Conservation (phyloP, 768 basidiomycete genomes). For the Daedaleopsis sinensis region DNA sequence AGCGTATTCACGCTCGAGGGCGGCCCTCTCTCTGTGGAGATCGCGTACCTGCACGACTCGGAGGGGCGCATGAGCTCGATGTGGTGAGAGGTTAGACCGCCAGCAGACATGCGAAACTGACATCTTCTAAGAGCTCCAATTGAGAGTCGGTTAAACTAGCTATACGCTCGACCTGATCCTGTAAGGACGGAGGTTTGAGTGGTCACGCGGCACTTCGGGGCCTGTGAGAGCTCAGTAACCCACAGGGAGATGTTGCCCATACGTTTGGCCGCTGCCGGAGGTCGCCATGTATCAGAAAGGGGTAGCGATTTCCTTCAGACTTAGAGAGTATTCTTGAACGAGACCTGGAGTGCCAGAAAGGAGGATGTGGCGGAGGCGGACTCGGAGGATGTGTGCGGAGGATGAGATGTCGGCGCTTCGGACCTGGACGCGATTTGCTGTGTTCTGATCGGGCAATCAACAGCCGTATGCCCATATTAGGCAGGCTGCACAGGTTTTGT, state of each 20-base stretch:
- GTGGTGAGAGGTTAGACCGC: background rate
- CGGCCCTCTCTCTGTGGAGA: slow-evolving; percentile 64
- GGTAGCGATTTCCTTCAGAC: too few species aligned
- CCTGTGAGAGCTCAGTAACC: slow-evolving; percentile 13
- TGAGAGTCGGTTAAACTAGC: slow-evolving; percentile 60
- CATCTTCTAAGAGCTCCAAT: slow-evolving; percentile 66
- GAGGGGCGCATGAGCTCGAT: slow-evolving; percentile 6
- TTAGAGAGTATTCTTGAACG: too few species aligned
- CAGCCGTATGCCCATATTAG: background rate
- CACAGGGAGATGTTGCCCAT: slow-evolving; percentile 61
- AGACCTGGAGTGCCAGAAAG: background rate
- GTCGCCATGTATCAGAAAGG: background rate
- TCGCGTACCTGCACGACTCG: slow-evolving; percentile 74
- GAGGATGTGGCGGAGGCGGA: background rate
- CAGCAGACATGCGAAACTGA: slow-evolving; percentile 36
- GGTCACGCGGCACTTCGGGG: slow-evolving; percentile 15
- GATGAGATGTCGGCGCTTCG: slow-evolving; percentile 1
- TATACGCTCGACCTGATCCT: slow-evolving; percentile 79
- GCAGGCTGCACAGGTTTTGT: background rate
- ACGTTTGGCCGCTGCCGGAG: slow-evolving; percentile 38
- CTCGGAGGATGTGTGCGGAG: background rate
- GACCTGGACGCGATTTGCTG: background rate
- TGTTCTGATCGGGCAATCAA: slow-evolving; percentile 2
- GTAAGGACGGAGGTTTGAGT: slow-evolving; percentile 5
- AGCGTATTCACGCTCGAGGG: slow-evolving; percentile 81